Evolutionary conservation across 768 basidiomycete genomes (phyloP), one percentile per base, ranked within the genome.

Genomic region (Coprinopsis sp.): DNA sequence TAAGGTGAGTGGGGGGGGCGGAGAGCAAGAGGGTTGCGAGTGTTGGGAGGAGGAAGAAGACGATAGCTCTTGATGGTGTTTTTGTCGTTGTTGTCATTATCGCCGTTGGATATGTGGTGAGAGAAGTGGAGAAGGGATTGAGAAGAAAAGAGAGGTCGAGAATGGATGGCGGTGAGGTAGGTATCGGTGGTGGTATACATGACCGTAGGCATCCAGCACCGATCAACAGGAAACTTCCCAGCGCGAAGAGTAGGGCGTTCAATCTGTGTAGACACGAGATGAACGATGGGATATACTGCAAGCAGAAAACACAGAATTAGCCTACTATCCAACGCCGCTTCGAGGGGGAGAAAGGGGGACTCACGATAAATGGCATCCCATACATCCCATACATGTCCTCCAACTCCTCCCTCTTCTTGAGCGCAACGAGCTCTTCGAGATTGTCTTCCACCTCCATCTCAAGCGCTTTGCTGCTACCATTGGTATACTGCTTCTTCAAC

Each of bases 321-420:
- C n/a, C n/a, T n/a, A 54, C 18, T 14, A 33, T 51, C 14, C 14
- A 44, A 30, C 24, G 30, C 22, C 16, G 34, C 38, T 36, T 33
- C 34, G 12, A 3, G 43, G 18, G 19, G 16, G 14, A 23, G 19
- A 43, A 18, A 42, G 39, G 33, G 16, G n/a, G 11, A 80, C 84
- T 53, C 62, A 89, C 87, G 37, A 91, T 80, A 29, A 84, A 71
- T 2, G 90, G 84, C n/a, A 86, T 63, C 1, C 89, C 89, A 56
- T 88, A 91, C 4, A 89, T 72, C 39, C n/a, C n/a, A n/a, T n/a
- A n/a, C n/a, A n/a, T n/a, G n/a, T 81, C 79, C 58, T 91, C 89
- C 30, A 92, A 63, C 49, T 91, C 90, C 57, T 87, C 82, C 33
- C 88, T 69, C 16, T 70, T 73, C 55, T 82, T 83, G 44, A 87